A percentile compares a stretch with the other conserved stretches of the same genome.
Conservation (phyloP, 1,139 yeast genomes). For the Saccharomyces pastorianus region DNA sequence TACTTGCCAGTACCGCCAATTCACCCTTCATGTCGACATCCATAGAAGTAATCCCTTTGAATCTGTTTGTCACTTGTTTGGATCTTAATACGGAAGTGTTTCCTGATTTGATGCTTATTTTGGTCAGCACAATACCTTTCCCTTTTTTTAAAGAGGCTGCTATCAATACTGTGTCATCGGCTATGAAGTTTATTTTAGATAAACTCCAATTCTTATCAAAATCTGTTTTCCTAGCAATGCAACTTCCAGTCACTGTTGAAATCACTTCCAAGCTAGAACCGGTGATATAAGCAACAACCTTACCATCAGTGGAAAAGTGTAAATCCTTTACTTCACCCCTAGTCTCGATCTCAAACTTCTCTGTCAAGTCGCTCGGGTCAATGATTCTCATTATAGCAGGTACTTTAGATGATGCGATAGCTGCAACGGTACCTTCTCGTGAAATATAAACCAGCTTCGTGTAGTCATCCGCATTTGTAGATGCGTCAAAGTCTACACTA, state of each 20-base stretch:
- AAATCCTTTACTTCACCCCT: constrained; percentile 45
- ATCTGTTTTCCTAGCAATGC: constrained; percentile 32
- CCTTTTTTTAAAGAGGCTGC: constrained; percentile 46
- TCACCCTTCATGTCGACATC: constrained; percentile 41
- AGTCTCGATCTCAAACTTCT: constrained; percentile 43
- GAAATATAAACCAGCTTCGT: constrained; percentile 51
- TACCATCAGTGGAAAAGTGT: constrained; percentile 42
- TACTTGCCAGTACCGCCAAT: constrained; percentile 65
- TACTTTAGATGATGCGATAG: constrained; percentile 50
- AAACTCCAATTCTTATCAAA: constrained; percentile 35
- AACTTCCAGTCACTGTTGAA: constrained; percentile 35
- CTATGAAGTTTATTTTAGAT: constrained; percentile 53
- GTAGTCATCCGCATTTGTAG: constrained; percentile 44
- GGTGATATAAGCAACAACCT: constrained; percentile 51
- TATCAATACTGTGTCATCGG: constrained; percentile 42
- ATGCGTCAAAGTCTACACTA: constrained; percentile 38
- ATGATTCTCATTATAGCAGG: constrained; percentile 54
- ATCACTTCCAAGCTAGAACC: constrained; percentile 45
- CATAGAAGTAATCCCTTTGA: constrained; percentile 64
- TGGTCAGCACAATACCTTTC: constrained; percentile 35
- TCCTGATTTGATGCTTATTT: constrained; percentile 28
- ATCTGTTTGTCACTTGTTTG: constrained; percentile 43
- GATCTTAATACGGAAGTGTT: constrained; percentile 36
- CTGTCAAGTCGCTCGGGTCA: constrained; percentile 47
- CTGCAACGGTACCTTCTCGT: constrained; percentile 48